These are phyloP conservation scores for Ascocoryne sarcoides DNA, from an alignment of 2,329 filamentous ascomycete species.

Conservation along the genomic window DNA sequence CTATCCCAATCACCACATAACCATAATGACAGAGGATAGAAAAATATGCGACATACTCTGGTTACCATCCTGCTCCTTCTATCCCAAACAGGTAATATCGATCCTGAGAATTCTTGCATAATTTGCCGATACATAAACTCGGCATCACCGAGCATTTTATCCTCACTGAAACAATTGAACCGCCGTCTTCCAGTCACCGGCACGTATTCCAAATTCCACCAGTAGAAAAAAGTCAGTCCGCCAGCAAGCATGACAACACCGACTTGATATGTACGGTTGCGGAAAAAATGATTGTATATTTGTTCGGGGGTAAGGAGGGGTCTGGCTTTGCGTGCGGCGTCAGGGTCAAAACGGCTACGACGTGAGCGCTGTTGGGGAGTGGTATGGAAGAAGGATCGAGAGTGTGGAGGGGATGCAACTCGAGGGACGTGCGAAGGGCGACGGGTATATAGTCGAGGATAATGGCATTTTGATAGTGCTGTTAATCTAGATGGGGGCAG, in stretches of 20 bases:
- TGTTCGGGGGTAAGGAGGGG: slow-evolving; percentile 33
- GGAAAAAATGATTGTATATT: slow-evolving; percentile 28
- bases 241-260: slow-evolving; percentile 34
- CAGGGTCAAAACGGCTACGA: slow-evolving; percentile 12
- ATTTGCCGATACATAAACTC: slow-evolving; percentile 47
- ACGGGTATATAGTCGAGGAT: too few species aligned
- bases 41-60: slow-evolving; percentile 36
- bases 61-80: slow-evolving; percentile 46
- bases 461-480: too few species aligned
- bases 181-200: slow-evolving; percentile 62
- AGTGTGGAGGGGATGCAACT: too few species aligned
- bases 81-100: slow-evolving; percentile 50
- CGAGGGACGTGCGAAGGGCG: too few species aligned
- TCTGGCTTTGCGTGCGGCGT: slow-evolving; percentile 17
- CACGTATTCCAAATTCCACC: slow-evolving; percentile 61
- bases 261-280: slow-evolving; percentile 31
- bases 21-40: too few species aligned
- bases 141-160: slow-evolving; percentile 44
- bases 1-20: too few species aligned
- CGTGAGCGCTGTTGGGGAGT: background rate
- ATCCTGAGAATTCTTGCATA: slow-evolving; percentile 43
- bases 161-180: slow-evolving; percentile 60
- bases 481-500: too few species aligned
- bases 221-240: slow-evolving; percentile 46
- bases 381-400: too few species aligned